Evolutionary conservation across 1,139 yeast genomes (phyloP).

Genomic region (Yamadazyma atmosphaerica): DNA sequence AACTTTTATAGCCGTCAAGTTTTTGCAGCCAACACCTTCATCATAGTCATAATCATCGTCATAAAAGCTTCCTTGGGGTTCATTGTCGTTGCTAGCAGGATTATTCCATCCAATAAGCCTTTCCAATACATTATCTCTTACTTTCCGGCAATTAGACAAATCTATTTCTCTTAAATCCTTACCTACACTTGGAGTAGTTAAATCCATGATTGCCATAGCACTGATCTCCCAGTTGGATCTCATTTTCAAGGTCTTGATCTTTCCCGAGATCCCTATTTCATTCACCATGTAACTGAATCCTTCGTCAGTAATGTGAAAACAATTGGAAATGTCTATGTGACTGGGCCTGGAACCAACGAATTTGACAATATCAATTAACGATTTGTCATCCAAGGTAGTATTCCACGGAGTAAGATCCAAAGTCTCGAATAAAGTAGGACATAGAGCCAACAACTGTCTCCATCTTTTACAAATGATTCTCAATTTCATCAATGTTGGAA

Average conservation of each 20-base stretch:
- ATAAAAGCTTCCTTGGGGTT: slow-evolving; percentile 5
- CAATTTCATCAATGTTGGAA: slow-evolving; percentile 59
- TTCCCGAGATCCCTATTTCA: slow-evolving; percentile 68
- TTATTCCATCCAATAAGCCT: slow-evolving; percentile 58
- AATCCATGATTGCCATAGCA: slow-evolving; percentile 79
- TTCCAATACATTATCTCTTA: slow-evolving; percentile 67
- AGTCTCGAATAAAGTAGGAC: slow-evolving; percentile 48
- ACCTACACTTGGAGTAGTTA: slow-evolving; percentile 67
- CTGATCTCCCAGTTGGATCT: slow-evolving; percentile 74
- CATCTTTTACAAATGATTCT: slow-evolving; percentile 60
- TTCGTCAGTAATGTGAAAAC: slow-evolving; percentile 74
- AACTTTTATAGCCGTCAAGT: slow-evolving; percentile 51
- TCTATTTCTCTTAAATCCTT: slow-evolving; percentile 58
- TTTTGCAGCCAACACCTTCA: slow-evolving; percentile 54
- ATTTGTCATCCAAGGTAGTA: slow-evolving; percentile 57
- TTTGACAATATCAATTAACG: slow-evolving; percentile 58
- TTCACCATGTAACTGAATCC: slow-evolving; percentile 71
- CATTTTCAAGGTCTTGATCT: slow-evolving; percentile 56
- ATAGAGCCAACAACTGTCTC: slow-evolving; percentile 63
- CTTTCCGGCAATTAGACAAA: slow-evolving; percentile 71
- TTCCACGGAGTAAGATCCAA: slow-evolving; percentile 64
- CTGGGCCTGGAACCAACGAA: slow-evolving; percentile 72
- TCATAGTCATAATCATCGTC: slow-evolving; percentile 14
- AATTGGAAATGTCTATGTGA: slow-evolving; percentile 62
- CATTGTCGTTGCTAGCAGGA: slow-evolving; percentile 3